phyloP scores from a whole-genome alignment of 2,329 filamentous ascomycete species.

The Colletotrichum lini region DNA sequence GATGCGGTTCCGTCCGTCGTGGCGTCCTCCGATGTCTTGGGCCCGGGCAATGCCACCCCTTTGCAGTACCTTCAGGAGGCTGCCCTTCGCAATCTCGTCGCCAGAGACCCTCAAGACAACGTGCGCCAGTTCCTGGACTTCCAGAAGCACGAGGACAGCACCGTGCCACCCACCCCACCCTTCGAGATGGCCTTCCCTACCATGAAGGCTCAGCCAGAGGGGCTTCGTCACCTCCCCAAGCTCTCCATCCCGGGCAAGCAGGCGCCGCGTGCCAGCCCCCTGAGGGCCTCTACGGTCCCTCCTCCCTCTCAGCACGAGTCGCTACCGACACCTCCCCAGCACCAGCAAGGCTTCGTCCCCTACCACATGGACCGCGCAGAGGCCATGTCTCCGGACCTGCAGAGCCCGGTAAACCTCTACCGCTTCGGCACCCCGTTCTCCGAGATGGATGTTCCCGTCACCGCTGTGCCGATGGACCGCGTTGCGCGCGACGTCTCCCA shows the following conservation, averaged over 20 bases:
- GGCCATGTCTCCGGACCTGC: constrained; percentile 68
- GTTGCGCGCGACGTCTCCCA: constrained; percentile 86
- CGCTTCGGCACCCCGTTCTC: constrained; percentile 90
- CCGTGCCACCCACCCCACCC: constrained; percentile 78
- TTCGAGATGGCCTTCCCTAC: constrained; percentile 72
- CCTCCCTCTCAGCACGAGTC: constrained; percentile 47
- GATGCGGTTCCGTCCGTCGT: constrained; percentile 86
- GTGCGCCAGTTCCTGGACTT: constrained; percentile 92
- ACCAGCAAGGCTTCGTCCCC: constrained; percentile 57
- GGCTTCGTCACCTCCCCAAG: constrained; percentile 72
- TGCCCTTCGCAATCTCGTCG: constrained; percentile 77
- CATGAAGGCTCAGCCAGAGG: constrained; percentile 64
- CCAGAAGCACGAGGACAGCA: constrained; percentile 74
- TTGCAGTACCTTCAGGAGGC: constrained; percentile 82
- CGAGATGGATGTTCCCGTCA: constrained; percentile 90
- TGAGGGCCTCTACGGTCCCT: constrained; percentile 49
- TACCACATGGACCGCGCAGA: constrained; percentile 68
- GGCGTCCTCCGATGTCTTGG: constrained; percentile 91
- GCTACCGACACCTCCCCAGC: constrained; percentile 43
- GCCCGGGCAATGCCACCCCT: constrained; percentile 74
- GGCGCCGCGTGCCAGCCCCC: constrained; percentile 47
- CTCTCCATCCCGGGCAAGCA: constrained; percentile 69
- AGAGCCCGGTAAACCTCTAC: constrained; percentile 75
- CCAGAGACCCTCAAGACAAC: constrained; percentile 89
- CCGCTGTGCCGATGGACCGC: constrained; percentile 78